These are phyloP conservation scores for Dothistroma pini DNA, from an alignment of 2,329 filamentous ascomycete species.

Conservation along the genomic window DNA sequence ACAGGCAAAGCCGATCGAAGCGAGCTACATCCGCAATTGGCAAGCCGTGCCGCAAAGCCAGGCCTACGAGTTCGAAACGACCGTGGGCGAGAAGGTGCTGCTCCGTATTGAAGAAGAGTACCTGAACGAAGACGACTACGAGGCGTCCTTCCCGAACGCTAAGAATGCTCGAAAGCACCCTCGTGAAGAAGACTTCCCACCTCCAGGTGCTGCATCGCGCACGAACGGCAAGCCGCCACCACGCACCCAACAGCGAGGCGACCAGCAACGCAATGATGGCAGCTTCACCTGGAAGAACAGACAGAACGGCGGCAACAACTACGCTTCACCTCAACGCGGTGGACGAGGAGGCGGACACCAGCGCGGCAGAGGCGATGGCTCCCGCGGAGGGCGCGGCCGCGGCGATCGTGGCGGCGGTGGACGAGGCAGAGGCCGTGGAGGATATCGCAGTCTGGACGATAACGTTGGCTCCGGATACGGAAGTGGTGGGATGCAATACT, in stretches of 20 bases:
- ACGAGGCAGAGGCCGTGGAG: slow-evolving; percentile 27
- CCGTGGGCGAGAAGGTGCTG: slow-evolving; percentile 81
- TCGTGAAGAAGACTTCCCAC: slow-evolving; percentile 50
- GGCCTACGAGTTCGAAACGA: slow-evolving; percentile 73
- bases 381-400: slow-evolving; percentile 20
- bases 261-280: slow-evolving; percentile 21
- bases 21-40: slow-evolving; percentile 79
- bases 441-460: slow-evolving; percentile 46
- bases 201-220: slow-evolving; percentile 24
- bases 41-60: slow-evolving; percentile 67
- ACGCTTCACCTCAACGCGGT: slow-evolving; percentile 27
- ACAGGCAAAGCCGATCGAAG: slow-evolving; percentile 73
- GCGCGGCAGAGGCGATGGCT: slow-evolving; percentile 31
- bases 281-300: slow-evolving; percentile 35
- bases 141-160: slow-evolving; percentile 60
- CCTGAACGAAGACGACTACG: slow-evolving; percentile 58
- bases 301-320: slow-evolving; percentile 8
- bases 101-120: slow-evolving; percentile 75
- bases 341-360: slow-evolving; percentile 40
- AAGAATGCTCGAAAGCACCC: slow-evolving; percentile 60
- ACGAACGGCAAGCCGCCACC: slow-evolving; percentile 22
- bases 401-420: slow-evolving; percentile 30
- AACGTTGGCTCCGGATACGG: slow-evolving; percentile 35
- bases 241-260: slow-evolving; percentile 32
- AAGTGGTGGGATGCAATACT: slow-evolving; percentile 37